A percentile compares a stretch with the other conserved stretches of the same genome.
phyloP scores from a whole-genome alignment of 2,329 filamentous ascomycete genomes.

The Penicillium thymicola region DNA sequence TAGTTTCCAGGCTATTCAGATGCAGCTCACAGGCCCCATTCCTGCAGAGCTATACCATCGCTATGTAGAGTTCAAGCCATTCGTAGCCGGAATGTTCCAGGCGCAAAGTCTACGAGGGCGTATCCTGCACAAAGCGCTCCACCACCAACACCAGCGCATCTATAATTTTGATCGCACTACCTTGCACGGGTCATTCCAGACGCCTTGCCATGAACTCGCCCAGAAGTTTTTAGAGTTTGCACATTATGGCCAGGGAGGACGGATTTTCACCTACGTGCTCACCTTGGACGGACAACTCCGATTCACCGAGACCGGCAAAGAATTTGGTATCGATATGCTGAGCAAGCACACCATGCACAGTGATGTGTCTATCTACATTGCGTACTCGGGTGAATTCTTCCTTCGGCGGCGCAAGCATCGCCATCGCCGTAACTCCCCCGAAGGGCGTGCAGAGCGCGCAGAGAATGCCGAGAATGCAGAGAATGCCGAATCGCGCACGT shows the following conservation, averaged over 20 bases:
- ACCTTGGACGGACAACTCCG: constrained; percentile 82
- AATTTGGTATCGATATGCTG: constrained; percentile 89
- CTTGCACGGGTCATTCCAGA: constrained; percentile 64
- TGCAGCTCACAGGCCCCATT: constrained; percentile 81
- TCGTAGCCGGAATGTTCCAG: constrained; percentile 86
- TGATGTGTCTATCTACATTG: constrained; percentile 85
- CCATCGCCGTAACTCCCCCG: constrained; percentile 30
- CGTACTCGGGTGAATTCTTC: constrained; percentile 91
- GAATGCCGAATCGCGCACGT: constrained; percentile 4
- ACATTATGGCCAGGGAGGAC: constrained; percentile 79
- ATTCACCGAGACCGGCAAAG: constrained; percentile 93
- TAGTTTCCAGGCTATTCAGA: constrained; percentile 89
- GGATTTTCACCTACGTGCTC: constrained; percentile 88
- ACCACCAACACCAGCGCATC: constrained; percentile 83
- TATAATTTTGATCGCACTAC: constrained; percentile 85
- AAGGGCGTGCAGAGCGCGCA: background rate
- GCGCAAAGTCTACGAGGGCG: constrained; percentile 72
- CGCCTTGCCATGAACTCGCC: constrained; percentile 67
- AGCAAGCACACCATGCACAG: constrained; percentile 98
- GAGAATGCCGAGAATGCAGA: background rate
- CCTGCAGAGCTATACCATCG: constrained; percentile 80
- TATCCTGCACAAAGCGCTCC: constrained; percentile 77
- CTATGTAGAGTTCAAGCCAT: constrained; percentile 88
- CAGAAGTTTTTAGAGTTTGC: constrained; percentile 80
- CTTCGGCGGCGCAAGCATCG: constrained; percentile 64